Evolutionary conservation across 305 asterid species (phyloP).

Genomic region (Andrographis paniculata): DNA sequence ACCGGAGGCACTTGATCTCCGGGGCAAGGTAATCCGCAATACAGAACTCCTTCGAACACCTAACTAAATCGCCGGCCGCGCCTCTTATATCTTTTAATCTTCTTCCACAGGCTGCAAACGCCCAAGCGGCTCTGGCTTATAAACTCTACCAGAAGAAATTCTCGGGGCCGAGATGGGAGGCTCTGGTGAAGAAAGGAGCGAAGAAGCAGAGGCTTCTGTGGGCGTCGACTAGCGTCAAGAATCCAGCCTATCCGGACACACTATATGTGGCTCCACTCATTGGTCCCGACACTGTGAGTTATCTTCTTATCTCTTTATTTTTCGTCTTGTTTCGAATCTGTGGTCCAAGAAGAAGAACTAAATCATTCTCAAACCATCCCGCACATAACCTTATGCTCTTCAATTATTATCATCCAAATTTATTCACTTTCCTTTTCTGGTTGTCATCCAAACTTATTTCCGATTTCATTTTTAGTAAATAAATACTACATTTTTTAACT

Average conservation of each 20-base stretch:
- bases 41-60: no score
- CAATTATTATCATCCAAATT: no score
- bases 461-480: no score
- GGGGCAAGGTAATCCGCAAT: conserved; percentile 88
- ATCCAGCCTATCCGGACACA: conserved; percentile 89
- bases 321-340: conserved; percentile 4
- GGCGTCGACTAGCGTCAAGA: conserved; percentile 99
- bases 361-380: neutral
- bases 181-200: conserved; percentile 94
- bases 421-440: no score
- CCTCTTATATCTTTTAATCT: conserved; percentile 3
- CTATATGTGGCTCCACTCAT: conserved; percentile 89
- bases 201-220: conserved; percentile 97
- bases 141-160: conserved; percentile 92
- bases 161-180: conserved; percentile 99
- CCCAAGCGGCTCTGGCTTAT: conserved; percentile 93
- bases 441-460: no score
- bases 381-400: neutral
- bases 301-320: conserved; percentile 26
- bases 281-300: conserved; percentile 75
- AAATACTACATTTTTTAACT: no score
- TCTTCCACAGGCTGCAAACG: conserved; percentile 83
- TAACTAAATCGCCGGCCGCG: no score
- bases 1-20: conserved; percentile 88
- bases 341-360: neutral